Evolutionary conservation across 345 rosid species (phyloP).

Genomic region (Brassica carinata): DNA sequence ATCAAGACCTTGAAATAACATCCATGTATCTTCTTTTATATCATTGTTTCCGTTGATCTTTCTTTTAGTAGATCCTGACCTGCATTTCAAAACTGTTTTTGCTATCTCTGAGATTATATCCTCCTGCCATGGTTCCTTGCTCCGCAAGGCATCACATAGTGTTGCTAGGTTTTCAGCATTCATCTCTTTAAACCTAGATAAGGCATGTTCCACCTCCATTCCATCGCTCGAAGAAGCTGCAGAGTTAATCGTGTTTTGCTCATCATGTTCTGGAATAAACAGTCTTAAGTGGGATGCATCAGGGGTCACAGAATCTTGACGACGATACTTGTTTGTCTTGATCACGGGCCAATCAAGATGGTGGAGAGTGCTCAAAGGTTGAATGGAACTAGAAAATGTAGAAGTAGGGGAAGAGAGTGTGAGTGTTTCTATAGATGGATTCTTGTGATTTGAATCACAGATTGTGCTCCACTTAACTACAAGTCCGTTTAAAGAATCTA

Average conservation of each 20-base stretch:
- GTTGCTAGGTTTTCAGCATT: conserved; percentile 54
- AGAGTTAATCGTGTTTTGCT: conserved; percentile 50
- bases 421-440: conserved; percentile 50
- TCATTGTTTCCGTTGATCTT: conserved; percentile 39
- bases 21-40: conserved; percentile 72
- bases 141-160: conserved; percentile 64
- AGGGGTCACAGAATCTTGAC: conserved; percentile 39
- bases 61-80: conserved; percentile 61
- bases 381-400: too few species aligned
- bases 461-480: conserved; percentile 63
- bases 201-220: conserved; percentile 54
- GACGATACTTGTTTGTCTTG: conserved; percentile 46
- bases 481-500: conserved; percentile 50
- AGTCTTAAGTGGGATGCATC: conserved; percentile 47
- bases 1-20: conserved; percentile 76
- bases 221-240: conserved; percentile 64
- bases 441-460: conserved; percentile 59
- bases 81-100: conserved; percentile 60
- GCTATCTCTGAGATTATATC: conserved; percentile 58
- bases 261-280: conserved; percentile 48
- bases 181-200: conserved; percentile 57
- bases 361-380: conserved; percentile 33
- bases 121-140: conserved; percentile 70
- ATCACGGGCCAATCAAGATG: conserved; percentile 49
- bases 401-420: conserved; percentile 43